These are phyloP conservation scores for Cordia subcordata DNA, from an alignment of 257 asterid genomes.

Conservation along the genomic window DNA sequence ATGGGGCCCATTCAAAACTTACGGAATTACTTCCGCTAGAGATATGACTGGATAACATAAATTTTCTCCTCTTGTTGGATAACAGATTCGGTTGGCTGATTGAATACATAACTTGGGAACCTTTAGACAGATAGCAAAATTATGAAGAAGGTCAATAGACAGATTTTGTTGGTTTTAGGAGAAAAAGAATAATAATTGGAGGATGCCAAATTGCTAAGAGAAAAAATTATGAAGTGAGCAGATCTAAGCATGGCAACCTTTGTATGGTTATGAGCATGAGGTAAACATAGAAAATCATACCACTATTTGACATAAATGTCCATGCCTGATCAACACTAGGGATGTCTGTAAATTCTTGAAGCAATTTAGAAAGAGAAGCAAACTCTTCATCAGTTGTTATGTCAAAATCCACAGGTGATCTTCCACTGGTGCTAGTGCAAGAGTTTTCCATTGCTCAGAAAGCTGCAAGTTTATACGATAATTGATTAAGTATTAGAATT, in stretches of 20 bases:
- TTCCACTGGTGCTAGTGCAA: slow-evolving; percentile 30
- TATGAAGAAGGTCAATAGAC: slow-evolving; percentile 3
- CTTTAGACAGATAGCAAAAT: slow-evolving; percentile 34
- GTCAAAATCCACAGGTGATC: slow-evolving; percentile 33
- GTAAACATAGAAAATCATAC: slow-evolving; percentile 26
- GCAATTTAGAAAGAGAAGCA: slow-evolving; percentile 50
- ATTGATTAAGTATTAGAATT: too few species aligned
- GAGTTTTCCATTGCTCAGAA: slow-evolving; percentile 33
- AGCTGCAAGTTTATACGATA: too few species aligned
- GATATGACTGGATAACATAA: slow-evolving; percentile 61
- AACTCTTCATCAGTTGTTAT: slow-evolving; percentile 43
- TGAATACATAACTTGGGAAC: slow-evolving; percentile 65
- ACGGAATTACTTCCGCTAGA: slow-evolving; percentile 32
- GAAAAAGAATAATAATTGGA: neutral
- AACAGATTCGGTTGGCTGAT: slow-evolving; percentile 70
- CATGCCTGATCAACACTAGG: slow-evolving; percentile 84
- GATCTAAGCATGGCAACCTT: neutral
- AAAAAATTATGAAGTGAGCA: neutral
- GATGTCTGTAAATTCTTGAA: slow-evolving; percentile 58
- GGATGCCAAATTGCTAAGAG: neutral
- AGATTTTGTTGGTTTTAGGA: slow-evolving; percentile 3
- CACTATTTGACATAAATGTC: slow-evolving; percentile 57
- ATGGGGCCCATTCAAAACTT: slow-evolving; percentile 75
- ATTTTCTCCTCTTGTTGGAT: slow-evolving; percentile 67
- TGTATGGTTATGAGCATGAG: neutral